Percentiles rank a stretch among this genome's conserved stretches.
Evolutionary conservation across 2,329 filamentous ascomycete species (phyloP).

Genomic region (Fusarium sp.): DNA sequence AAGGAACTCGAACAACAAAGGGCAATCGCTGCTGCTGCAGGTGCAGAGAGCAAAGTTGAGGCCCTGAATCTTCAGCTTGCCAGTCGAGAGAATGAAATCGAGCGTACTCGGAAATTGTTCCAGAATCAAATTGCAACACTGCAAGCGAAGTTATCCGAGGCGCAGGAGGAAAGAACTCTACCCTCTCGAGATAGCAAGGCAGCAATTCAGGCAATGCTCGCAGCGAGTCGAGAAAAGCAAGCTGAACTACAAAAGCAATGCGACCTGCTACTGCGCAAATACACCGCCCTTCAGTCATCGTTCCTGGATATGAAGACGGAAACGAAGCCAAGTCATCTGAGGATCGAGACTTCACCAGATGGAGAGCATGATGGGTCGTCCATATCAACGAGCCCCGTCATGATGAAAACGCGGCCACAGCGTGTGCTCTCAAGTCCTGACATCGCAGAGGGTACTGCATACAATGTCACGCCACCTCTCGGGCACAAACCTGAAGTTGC

Average conservation of each 20-base stretch:
- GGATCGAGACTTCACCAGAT: conserved; percentile 40
- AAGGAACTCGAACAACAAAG: conserved; percentile 70
- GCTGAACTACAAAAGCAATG: conserved; percentile 66
- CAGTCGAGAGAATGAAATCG: conserved; percentile 61
- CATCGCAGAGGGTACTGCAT: conserved; percentile 55
- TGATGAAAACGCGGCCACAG: conserved; percentile 52
- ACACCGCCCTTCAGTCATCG: conserved; percentile 63
- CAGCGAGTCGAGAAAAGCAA: conserved; percentile 65
- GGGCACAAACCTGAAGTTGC: conserved; percentile 49
- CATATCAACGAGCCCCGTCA: conserved; percentile 54
- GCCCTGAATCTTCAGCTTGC: conserved; percentile 68
- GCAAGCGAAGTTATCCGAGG: conserved; percentile 58
- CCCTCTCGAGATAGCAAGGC: conserved; percentile 49
- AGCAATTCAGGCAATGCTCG: conserved; percentile 59
- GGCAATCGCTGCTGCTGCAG: conserved; percentile 67
- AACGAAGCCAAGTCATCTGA: conserved; percentile 35
- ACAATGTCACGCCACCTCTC: conserved; percentile 58
- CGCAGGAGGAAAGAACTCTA: conserved; percentile 45
- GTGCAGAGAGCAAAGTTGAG: conserved; percentile 69
- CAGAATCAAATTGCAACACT: conserved; percentile 62
- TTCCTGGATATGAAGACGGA: conserved; percentile 61
- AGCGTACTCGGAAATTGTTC: conserved; percentile 57
- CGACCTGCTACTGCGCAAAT: conserved; percentile 62
- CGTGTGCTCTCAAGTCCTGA: conserved; percentile 61
- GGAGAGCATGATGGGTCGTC: conserved; percentile 53